Evolutionary conservation across 768 basidiomycete species (phyloP).

Genomic region (Podaxis carcinomalis): DNA sequence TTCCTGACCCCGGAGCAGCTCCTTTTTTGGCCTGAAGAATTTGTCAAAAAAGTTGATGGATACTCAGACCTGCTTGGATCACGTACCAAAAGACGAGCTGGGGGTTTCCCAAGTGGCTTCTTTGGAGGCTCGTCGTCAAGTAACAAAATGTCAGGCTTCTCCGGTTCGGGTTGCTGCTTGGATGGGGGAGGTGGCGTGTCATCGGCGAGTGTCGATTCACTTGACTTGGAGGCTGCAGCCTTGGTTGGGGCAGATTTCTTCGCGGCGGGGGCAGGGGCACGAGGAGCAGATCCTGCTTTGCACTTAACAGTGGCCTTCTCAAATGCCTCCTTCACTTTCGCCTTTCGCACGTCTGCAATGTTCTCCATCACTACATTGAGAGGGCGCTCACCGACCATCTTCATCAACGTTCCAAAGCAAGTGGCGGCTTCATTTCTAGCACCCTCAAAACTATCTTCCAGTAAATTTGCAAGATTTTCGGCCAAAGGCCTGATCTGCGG

Average conservation of each 20-base stretch:
- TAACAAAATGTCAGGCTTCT: constrained; percentile 11
- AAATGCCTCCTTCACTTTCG: constrained; percentile 91
- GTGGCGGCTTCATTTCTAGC: constrained; percentile 88
- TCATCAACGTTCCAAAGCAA: constrained; percentile 88
- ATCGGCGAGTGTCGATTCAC: constrained; percentile 25
- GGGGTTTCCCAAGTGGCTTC: constrained; percentile 48
- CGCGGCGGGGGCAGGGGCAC: constrained; percentile 38
- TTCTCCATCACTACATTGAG: constrained; percentile 84
- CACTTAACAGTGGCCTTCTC: constrained; percentile 92
- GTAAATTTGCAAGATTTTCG: constrained; percentile 65
- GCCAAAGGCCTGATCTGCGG: constrained; percentile 79
- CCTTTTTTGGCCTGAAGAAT: constrained; percentile 47
- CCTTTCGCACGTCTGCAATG: constrained; percentile 81
- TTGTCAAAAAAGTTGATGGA: not conserved
- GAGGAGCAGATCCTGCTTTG: constrained; percentile 59
- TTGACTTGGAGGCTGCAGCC: constrained; percentile 17
- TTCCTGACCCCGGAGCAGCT: constrained; percentile 25
- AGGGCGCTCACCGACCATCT: constrained; percentile 92
- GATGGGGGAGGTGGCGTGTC: constrained; percentile 22
- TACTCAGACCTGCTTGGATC: constrained; percentile 1
- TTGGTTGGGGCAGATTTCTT: constrained; percentile 24
- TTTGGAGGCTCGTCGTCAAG: constrained; percentile 25
- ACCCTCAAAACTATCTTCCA: constrained; percentile 88
- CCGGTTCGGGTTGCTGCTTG: constrained; percentile 39
- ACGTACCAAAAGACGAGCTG: constrained; percentile 30